Base-by-base conservation (phyloP, 768 basidiomycete genomes). In the Psilocybe cyanescens region DNA sequence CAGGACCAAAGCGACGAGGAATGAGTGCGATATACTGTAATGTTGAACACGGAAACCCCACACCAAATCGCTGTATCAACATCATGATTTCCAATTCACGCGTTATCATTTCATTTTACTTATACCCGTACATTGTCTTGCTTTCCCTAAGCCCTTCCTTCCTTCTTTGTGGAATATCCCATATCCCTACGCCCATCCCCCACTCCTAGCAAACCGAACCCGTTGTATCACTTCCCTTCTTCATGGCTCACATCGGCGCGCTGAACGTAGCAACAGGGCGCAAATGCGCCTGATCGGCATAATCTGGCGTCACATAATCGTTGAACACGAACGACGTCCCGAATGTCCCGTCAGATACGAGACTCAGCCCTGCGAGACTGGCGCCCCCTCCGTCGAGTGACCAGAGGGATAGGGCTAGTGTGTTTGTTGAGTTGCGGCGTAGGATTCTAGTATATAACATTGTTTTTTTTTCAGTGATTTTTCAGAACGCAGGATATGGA, bases 1-100 rank as follows among this genome's bases (percentile, higher is more conserved):
- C 80, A 75, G 41, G 88, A 90, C 66, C 88, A 92, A 68, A 91
- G 67, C 48, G 88, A 89, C 39, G 82, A 83, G 17, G 85, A 86
- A 17, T 67, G 33, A 57, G 4, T 52, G 35, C 33, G 3, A 16
- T 33, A 33, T 31, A 28, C 17, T 14, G 14, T 39, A 39, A 8
- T 39, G 7, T 8, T 44, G 11, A n/a, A 44, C n/a, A 5, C 41
- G 41, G n/a, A 14, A 4, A 44, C 6, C n/a, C 24, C 24, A 24
- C 24, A 24, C 24, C 24, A 24, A 24, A 24, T 24, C 24, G 24
- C 24, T 24, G 24, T 24, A 24, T 24, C 24, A 24, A 24, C 24
- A 24, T 24, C 24, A 55, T 45, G 8, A 11, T 31, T 49, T 57
- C 19, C 16, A 16, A 24, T 24, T 24, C 24, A 24, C 24, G 24